Evolutionary conservation across 352 stramenopile genomes (phyloP), one percentile per base, ranked within the genome.

Genomic region (Plasmopara muralis): DNA sequence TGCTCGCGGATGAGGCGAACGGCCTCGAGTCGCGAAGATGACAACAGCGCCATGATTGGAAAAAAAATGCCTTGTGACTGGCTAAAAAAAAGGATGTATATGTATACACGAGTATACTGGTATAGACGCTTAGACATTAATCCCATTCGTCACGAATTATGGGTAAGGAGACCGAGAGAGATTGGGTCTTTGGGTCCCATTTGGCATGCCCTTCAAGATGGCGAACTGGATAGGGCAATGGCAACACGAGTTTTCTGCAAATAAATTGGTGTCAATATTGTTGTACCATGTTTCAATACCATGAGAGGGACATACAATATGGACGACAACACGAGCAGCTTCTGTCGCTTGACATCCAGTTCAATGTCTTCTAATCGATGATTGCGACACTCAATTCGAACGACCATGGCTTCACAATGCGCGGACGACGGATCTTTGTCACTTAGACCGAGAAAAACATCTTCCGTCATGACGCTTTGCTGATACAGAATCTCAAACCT

Each of bases 401-500:
- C 67, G 34, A 91, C 76, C 68, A 92, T 87, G 18, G 77, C 77
- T 46, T 91, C 77, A 47, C 83, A 94, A 43, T 88, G 70, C 4
- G 78, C 74, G 1, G 72, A 85, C 14, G 80, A 92, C n/a, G 82
- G 82, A 39, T 94, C 83, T 48, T 90, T 89, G 53, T 92, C 82
- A 42, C 76, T 78, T 13, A 92, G 58, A 1, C 82, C 82, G 20
- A 94, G 71, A 35, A 89, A 94, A 51, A 94, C 72, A 53, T 89
- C 81, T 47, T 94, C 83, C 0, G 81, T 87, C 81, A 89, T 89
- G 34, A 94, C 79, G 31, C 66, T 83, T 61, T 94, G 83, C 64
- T 91, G 89, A 69, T 89, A 92, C 35, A 89, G 53, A 45, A 94
- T 76, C 59, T 90, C 83, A 57, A 86, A 88, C n/a, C 77, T 87